Evolutionary conservation across 495 filamentous ascomycete genomes (phyloP).

Genomic region (Aspergillus sclerotiicarbonarius): DNA sequence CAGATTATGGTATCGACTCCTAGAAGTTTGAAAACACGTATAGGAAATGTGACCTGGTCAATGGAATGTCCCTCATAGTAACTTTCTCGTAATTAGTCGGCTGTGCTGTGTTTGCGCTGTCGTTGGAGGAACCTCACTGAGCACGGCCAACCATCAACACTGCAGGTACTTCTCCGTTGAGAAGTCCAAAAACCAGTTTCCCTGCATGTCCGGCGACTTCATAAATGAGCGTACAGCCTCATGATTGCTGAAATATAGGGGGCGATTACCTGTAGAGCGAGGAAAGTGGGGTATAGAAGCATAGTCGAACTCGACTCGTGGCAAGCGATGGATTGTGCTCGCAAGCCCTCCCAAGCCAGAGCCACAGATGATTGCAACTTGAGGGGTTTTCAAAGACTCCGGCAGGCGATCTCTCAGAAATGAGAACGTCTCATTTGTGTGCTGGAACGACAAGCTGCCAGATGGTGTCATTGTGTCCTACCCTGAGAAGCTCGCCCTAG

Average conservation of each 20-base stretch:
- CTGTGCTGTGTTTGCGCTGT: not conserved
- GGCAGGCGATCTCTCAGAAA: conserved; percentile 44
- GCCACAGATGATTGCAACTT: conserved; percentile 70
- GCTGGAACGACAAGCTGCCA: conserved; percentile 27
- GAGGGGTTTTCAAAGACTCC: conserved; percentile 47
- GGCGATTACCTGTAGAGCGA: conserved; percentile 56
- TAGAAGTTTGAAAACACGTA: conserved; percentile 66
- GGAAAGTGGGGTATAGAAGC: conserved; percentile 65
- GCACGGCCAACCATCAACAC: conserved; percentile 72
- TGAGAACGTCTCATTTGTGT: conserved; percentile 38
- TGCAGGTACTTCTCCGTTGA: conserved; percentile 56
- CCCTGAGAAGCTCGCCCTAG: too few relatives aligned
- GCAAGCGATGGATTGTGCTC: conserved; percentile 52
- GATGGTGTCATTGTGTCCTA: conserved; percentile 16
- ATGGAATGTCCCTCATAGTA: conserved; percentile 78
- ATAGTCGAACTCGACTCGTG: conserved; percentile 60
- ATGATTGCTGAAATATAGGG: not conserved
- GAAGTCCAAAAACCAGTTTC: conserved; percentile 67
- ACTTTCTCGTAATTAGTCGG: conserved; percentile 35
- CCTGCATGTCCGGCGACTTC: conserved; percentile 70
- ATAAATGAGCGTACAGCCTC: not conserved
- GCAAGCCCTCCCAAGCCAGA: conserved; percentile 70
- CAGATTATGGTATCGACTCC: conserved; percentile 64
- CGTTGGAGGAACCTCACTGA: conserved; percentile 56
- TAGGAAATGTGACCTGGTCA: conserved; percentile 64